Base-by-base conservation (phyloP, 2,329 filamentous ascomycete species). In the Calonectria leucothoes region DNA sequence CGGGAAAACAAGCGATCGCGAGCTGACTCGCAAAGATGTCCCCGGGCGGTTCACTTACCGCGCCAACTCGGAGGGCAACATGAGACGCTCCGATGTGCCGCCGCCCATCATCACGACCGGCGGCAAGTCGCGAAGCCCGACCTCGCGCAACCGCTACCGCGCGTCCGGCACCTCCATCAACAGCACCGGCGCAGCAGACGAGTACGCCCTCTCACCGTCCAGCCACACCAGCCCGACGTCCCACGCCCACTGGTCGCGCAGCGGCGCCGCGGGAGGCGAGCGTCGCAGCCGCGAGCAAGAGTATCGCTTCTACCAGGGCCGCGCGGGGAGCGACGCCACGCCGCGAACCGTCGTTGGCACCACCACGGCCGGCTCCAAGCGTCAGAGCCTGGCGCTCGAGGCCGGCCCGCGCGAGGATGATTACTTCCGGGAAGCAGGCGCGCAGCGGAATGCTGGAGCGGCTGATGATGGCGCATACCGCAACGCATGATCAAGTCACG, bases 231-330 rank as follows among this genome's bases (percentile, higher is more conserved):
- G 70, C 23, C 69, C 72, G 11, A 45, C 70, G 17, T n/a, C 70
- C 33, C 42, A 42, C 39, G 37, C 57, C 27, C 45, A 52, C 14
- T 67, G 71, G 63, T 64, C 74, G 1, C 74, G 74, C 65, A 57
- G n/a, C 20, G 7, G n/a, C 20, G 7, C 39, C 6, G 29, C 25
- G 0, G 15, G 51, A 35, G 63, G 66, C 15, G 70, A 76, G 20
- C 71, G 76, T 39, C 75, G 79, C 17, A 76, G 35, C 27, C 74
- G 82, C 17, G 79, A 80, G 27, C 80, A 82, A 11, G 79, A 81
- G 3, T 82, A 82, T 49, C 75, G 81, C 15, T 77, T 77, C 48
- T 79, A 81, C 27, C 82, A 82, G 57, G 75, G 78, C 8, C 78
- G 81, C 6, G 76, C 72, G 8, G 51, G 76, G 68, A 52, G 51